phyloP scores from a whole-genome alignment of 2,329 filamentous ascomycete genomes.

The Diaporthe capsici region DNA sequence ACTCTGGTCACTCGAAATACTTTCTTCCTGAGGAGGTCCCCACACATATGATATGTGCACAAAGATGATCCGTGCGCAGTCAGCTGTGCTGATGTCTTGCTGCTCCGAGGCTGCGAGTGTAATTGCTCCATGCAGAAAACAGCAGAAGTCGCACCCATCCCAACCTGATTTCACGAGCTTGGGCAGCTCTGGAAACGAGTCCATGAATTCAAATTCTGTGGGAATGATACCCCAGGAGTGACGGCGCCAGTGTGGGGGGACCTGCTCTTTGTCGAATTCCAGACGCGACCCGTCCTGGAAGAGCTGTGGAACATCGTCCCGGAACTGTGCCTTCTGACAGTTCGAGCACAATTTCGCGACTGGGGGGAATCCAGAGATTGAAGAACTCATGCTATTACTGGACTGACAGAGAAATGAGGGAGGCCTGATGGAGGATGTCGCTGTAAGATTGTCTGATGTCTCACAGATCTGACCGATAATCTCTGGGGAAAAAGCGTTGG shows the following conservation, averaged over 20 bases:
- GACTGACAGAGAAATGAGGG: background rate
- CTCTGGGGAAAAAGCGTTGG: background rate
- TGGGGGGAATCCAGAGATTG: background rate
- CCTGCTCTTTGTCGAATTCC: background rate
- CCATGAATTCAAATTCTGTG: background rate
- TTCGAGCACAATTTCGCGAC: background rate
- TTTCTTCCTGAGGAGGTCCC: background rate
- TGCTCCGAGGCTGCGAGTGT: background rate
- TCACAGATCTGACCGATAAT: background rate
- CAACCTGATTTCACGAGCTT: background rate
- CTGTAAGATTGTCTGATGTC: background rate
- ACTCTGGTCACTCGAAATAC: background rate
- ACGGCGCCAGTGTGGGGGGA: no score
- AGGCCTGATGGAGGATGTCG: accelerated
- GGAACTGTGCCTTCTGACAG: background rate
- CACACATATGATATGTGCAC: background rate
- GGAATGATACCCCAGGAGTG: no score
- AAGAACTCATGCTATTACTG: background rate
- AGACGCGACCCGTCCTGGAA: background rate
- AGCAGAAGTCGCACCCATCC: background rate
- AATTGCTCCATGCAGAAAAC: background rate
- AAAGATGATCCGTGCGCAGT: no score
- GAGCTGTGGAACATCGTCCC: background rate
- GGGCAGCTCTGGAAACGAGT: background rate
- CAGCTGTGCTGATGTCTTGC: background rate